Conservation (phyloP, 1,139 yeast genomes). For the Candida pseudoviswanathii region DNA sequence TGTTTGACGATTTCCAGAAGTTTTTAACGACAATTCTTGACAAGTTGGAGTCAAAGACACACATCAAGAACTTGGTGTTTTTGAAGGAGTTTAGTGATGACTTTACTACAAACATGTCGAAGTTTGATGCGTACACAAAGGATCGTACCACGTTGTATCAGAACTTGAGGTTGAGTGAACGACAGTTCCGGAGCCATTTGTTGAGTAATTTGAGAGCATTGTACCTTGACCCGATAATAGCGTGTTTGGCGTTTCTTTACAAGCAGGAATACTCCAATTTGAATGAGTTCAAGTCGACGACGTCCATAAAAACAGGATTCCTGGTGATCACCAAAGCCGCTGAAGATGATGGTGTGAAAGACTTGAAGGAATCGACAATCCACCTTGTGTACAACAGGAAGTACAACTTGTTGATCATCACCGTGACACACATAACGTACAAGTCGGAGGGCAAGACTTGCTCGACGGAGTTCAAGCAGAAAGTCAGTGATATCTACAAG, state of each 20-base stretch:
- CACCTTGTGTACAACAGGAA: conserved; percentile 14
- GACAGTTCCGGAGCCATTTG: conserved; percentile 39
- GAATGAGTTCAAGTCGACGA: conserved; percentile 26
- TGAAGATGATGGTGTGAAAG: conserved; percentile 8
- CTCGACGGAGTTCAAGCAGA: conserved; percentile 13
- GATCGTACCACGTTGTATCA: conserved; percentile 8
- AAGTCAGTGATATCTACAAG: conserved; percentile 19
- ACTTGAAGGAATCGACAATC: conserved; percentile 16
- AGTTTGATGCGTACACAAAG: conserved; percentile 12
- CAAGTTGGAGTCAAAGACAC: conserved; percentile 22
- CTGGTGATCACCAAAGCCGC: conserved; percentile 9
- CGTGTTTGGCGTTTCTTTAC: conserved; percentile 34
- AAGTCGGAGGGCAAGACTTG: conserved; percentile 12
- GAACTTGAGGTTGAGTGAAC: conserved; percentile 25
- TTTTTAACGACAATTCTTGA: conserved; percentile 32
- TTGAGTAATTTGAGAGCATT: conserved; percentile 39
- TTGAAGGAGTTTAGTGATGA: conserved; percentile 39
- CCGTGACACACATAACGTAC: conserved; percentile 22
- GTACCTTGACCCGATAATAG: conserved; percentile 45
- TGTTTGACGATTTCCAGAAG: conserved; percentile 38
- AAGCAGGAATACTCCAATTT: conserved; percentile 37
- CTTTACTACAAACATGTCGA: conserved; percentile 31
- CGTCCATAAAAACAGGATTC: conserved; percentile 25
- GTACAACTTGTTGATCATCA: conserved; percentile 23
- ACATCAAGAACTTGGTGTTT: conserved; percentile 34